Percentiles rank a stretch among this genome's conserved stretches.
Conservation (phyloP, 1,284 basidiomycete genomes). For the Ceratobasidium sp. region DNA sequence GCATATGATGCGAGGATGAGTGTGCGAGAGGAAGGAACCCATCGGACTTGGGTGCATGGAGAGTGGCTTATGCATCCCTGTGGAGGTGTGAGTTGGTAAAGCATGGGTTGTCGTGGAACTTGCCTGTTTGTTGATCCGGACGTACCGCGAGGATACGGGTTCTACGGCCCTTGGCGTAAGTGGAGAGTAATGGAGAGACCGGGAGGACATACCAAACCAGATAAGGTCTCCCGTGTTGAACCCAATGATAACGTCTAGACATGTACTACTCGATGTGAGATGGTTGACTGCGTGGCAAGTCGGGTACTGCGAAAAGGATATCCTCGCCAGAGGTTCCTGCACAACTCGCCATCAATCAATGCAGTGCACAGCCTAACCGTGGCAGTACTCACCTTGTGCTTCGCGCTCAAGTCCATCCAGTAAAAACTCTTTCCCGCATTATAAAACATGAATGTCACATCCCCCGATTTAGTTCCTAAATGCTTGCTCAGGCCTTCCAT, state of each 20-base stretch:
- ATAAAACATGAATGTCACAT: conserved; percentile 82
- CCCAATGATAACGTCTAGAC: conserved; percentile 90
- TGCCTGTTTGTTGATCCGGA: conserved; percentile 90
- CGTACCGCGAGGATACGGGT: conserved; percentile 83
- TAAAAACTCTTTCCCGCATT: conserved; percentile 79
- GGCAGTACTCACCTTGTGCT: conserved; percentile 68
- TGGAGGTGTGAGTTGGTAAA: neutral
- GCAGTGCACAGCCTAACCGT: neutral
- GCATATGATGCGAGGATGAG: conserved; percentile 91
- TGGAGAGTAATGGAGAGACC: neutral
- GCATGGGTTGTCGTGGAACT: conserved; percentile 43
- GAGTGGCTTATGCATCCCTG: conserved; percentile 81
- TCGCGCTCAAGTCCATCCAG: conserved; percentile 81
- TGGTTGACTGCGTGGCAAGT: conserved; percentile 90
- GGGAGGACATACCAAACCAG: conserved; percentile 75
- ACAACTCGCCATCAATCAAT: neutral
- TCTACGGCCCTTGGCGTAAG: conserved; percentile 54
- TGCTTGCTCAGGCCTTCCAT: conserved; percentile 74
- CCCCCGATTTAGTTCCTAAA: conserved; percentile 74
- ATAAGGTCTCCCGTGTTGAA: conserved; percentile 92
- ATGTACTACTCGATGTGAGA: conserved; percentile 75
- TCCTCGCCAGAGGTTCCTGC: conserved; percentile 83
- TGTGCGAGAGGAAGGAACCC: conserved; percentile 85
- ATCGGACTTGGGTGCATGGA: conserved; percentile 82
- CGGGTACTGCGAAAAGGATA: conserved; percentile 85